Conservation (phyloP, 1,139 yeast species). For the Saccharomyces hybrid region DNA sequence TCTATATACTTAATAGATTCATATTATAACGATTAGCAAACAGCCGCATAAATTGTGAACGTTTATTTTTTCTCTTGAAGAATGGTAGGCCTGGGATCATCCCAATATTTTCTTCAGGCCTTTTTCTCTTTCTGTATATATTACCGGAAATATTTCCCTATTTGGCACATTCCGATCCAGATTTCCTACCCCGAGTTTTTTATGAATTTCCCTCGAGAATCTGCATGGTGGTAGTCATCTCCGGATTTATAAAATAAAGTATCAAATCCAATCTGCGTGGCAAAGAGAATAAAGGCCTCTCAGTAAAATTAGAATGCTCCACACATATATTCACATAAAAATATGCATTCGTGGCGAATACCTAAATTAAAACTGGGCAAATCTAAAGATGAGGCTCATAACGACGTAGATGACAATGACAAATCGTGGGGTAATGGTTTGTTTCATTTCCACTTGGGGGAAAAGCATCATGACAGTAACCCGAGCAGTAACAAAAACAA, state of each 20-base stretch:
- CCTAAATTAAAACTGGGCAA: conserved; percentile 28
- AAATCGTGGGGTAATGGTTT: conserved; percentile 12
- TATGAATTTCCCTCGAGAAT: neutral
- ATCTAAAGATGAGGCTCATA: conserved; percentile 26
- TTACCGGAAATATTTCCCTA: neutral
- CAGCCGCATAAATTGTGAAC: neutral
- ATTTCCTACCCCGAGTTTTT: neutral
- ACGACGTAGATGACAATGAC: conserved; percentile 13
- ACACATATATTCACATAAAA: too few species aligned
- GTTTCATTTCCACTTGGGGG: conserved; percentile 14
- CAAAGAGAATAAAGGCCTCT: too few species aligned
- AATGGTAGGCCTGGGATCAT: neutral
- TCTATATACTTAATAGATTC: neutral
- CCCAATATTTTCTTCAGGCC: neutral
- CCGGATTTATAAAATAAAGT: neutral
- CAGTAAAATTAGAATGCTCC: too few species aligned
- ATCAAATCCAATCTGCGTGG: too few species aligned
- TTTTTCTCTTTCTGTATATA: too few species aligned
- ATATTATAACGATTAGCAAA: neutral
- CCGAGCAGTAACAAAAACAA: neutral
- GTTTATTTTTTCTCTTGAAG: neutral
- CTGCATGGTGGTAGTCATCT: neutral
- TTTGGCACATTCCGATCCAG: neutral
- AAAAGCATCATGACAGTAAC: neutral
- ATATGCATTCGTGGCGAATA: conserved; percentile 25